A percentile compares a stretch with the other conserved stretches of the same genome.
Evolutionary conservation across 129 eudicot genomes (phyloP).

Genomic region (Tanacetum coccineum): DNA sequence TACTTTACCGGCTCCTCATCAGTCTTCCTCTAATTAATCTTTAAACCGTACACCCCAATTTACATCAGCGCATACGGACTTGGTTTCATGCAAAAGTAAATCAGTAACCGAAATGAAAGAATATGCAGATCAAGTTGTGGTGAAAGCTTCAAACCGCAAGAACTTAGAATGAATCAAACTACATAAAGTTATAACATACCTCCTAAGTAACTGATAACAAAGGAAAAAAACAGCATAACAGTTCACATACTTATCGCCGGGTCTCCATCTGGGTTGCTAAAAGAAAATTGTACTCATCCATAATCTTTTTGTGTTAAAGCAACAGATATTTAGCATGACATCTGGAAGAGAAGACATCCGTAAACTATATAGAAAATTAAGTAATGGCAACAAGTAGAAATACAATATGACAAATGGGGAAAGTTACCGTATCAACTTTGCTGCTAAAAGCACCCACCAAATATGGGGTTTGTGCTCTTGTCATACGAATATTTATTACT

Average conservation of each 20-base stretch:
- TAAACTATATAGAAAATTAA: slow-evolving; percentile 1
- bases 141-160: no score
- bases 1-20: no score
- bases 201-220: no score
- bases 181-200: no score
- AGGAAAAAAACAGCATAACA: neutral
- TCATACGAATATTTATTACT: no score
- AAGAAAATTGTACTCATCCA: slow-evolving; percentile 86
- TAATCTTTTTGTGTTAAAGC: slow-evolving; percentile 37
- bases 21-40: slow-evolving; percentile 18
- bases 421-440: slow-evolving; percentile 72
- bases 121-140: neutral
- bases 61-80: slow-evolving; percentile 91
- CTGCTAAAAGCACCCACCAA: slow-evolving; percentile 73
- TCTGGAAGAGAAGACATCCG: neutral
- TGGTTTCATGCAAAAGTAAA: slow-evolving; percentile 56
- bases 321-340: slow-evolving; percentile 8
- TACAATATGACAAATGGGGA: neutral
- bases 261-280: slow-evolving; percentile 83
- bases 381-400: slow-evolving; percentile 3
- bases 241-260: slow-evolving; percentile 70
- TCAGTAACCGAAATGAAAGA: neutral
- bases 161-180: no score
- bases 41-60: slow-evolving; percentile 97
- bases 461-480: no score